Evolutionary conservation across 108 stramenopile genomes (phyloP).

Genomic region (Aurantiochytrium sp.): DNA sequence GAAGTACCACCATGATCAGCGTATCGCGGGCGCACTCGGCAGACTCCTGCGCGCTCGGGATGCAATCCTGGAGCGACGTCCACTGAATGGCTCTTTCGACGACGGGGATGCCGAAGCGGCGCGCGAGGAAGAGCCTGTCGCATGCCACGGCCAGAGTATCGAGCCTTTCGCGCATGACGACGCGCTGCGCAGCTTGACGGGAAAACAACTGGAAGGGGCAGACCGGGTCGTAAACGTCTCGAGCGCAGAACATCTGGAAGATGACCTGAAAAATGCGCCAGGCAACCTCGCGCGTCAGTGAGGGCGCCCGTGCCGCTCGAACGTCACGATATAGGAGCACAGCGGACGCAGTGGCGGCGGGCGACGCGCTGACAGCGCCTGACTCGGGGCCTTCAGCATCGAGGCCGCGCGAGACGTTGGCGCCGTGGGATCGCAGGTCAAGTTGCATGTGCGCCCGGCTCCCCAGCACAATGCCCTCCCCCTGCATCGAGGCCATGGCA

Average conservation of each 20-base stretch:
- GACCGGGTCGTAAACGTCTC: neutral
- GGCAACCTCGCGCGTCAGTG: neutral
- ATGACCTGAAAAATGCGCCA: neutral
- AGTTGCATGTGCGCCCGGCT: slow-evolving; percentile 53
- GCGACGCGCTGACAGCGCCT: neutral
- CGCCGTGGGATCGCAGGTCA: neutral
- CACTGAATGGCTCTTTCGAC: neutral
- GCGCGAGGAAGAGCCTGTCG: neutral
- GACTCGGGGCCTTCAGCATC: neutral
- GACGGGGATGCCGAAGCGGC: neutral
- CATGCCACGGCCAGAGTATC: neutral
- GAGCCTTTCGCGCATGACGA: neutral
- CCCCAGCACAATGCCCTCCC: slow-evolving; percentile 41
- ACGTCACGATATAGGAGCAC: neutral
- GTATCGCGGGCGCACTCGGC: neutral
- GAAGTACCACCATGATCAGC: neutral
- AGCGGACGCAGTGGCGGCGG: neutral
- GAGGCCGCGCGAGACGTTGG: too few relatives aligned
- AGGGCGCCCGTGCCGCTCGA: neutral
- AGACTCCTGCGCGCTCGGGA: neutral
- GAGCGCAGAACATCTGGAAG: neutral
- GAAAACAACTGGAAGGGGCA: slow-evolving; percentile 13
- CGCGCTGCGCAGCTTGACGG: neutral
- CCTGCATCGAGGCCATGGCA: slow-evolving; percentile 22
- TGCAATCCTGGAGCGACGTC: neutral